These are phyloP conservation scores for Heritiera fomes DNA, from an alignment of 345 rosid species.

Conservation along the genomic window DNA sequence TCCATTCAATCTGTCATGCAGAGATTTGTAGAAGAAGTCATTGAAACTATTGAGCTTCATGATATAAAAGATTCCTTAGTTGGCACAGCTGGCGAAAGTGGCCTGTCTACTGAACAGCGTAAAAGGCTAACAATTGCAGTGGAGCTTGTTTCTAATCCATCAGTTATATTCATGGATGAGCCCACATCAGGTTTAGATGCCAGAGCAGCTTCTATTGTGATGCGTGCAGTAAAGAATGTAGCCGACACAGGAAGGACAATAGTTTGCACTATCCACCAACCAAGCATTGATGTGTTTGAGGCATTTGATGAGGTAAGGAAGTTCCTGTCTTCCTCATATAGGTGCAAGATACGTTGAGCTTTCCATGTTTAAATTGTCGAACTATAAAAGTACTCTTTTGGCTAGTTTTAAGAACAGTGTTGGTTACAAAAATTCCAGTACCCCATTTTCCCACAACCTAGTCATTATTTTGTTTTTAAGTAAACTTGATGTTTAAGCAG, in stretches of 20 bases:
- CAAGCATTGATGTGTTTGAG: slow-evolving; percentile 19
- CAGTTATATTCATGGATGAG: slow-evolving; percentile 82
- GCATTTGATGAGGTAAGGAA: slow-evolving; percentile 16
- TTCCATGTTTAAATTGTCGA: neutral
- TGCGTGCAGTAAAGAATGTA: slow-evolving; percentile 56
- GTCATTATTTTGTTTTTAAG: no score
- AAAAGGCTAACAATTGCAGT: slow-evolving; percentile 58
- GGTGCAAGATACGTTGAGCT: neutral
- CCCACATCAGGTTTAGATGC: slow-evolving; percentile 86
- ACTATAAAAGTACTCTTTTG: neutral
- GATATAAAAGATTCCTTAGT: slow-evolving; percentile 14
- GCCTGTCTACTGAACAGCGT: slow-evolving; percentile 40
- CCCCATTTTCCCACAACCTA: no score
- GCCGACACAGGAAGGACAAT: slow-evolving; percentile 18
- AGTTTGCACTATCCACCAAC: slow-evolving; percentile 23
- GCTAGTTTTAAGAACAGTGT: neutral
- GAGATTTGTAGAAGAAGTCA: slow-evolving; percentile 21
- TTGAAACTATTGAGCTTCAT: slow-evolving; percentile 20
- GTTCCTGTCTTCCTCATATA: neutral
- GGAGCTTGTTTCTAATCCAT: slow-evolving; percentile 67
- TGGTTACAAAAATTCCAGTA: neutral
- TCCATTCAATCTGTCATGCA: neutral
- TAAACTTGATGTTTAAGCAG: no score
- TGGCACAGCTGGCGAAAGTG: slow-evolving; percentile 15
- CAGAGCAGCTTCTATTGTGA: slow-evolving; percentile 83